These are phyloP conservation scores for Leptodermis oblonga DNA, from an alignment of 257 asterid genomes.

Conservation along the genomic window DNA sequence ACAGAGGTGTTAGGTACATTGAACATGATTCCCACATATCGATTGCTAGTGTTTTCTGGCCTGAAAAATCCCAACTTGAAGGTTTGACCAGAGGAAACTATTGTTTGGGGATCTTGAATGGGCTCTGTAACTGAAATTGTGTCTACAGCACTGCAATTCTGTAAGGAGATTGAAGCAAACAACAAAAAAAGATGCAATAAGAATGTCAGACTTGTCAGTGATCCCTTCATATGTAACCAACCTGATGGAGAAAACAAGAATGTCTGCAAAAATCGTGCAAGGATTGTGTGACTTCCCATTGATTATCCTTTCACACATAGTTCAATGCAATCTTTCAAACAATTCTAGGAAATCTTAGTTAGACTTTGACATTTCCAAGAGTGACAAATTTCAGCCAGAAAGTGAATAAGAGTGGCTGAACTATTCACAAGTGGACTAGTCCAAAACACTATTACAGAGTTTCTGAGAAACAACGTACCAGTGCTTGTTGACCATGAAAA, in stretches of 20 bases:
- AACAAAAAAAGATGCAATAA: not conserved
- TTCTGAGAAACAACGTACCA: too few relatives aligned
- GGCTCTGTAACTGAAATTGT: conserved; percentile 8
- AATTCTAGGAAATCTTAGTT: too few relatives aligned
- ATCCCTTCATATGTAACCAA: not conserved
- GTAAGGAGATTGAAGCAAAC: not conserved
- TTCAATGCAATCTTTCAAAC: too few relatives aligned
- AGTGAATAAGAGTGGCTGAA: too few relatives aligned
- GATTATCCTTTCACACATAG: too few relatives aligned
- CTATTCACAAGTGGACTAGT: too few relatives aligned
- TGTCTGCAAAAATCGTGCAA: not conserved
- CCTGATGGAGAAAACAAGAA: not conserved
- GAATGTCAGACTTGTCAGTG: not conserved
- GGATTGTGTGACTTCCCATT: too few relatives aligned
- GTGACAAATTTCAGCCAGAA: too few relatives aligned
- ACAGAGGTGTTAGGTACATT: conserved; percentile 10
- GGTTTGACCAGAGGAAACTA: conserved; percentile 15
- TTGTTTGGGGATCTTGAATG: conserved; percentile 15
- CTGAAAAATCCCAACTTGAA: conserved; percentile 29
- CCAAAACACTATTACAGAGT: too few relatives aligned
- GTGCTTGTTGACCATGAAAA: too few relatives aligned
- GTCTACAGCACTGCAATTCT: conserved; percentile 7
- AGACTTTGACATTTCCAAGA: too few relatives aligned
- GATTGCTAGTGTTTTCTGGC: conserved; percentile 17
- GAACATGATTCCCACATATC: conserved; percentile 24